Base-by-base conservation (phyloP, 345 rosid species). In the Syzygium grande region DNA sequence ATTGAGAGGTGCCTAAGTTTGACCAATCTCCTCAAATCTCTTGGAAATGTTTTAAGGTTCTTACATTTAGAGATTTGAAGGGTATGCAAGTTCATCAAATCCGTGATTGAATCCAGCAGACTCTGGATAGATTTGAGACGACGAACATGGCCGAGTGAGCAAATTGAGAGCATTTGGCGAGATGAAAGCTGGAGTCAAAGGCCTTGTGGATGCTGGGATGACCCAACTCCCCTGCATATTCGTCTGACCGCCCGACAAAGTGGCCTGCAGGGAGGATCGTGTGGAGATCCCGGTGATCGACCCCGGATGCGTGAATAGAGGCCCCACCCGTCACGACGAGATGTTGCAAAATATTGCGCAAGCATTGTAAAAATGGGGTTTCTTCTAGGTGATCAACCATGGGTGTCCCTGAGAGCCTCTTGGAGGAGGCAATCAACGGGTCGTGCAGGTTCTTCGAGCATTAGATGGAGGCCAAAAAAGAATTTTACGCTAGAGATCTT, bases 221-320 rank as follows among this genome's bases (percentile, higher is more conserved):
- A 5, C 51, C 49, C 11, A 9, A 21, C 23, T 41, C 52, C n/a
- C 63, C n/a, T 56, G 29, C 56, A 86, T 88, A 87, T 8, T 86
- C 7, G 63, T 84, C 19, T 65, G 84, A 7, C 5, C 59, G 0
- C 73, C 59, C 27, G 5, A 84, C 52, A 19, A 43, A 11, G 4
- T 52, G 38, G 61, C 3, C 52, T 5, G 68, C 23, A 9, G 78
- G 25, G 8, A 41, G 5, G 54, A 79, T 25, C 27, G 22, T 15
- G 13, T 19, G 84, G 73, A 89, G 4, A 87, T 94, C 79, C 95
- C 94, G 1, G 84, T 89, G 16, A 89, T 94, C 30, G 91, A 93
- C 87, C 93, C 93, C 15, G 53, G 84, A 22, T 87, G 79, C 1
- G 25, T 22, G 19, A 89, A 79, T 9, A 46, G 46, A 2, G 85